Percentiles rank a stretch among this genome's conserved stretches.
These are phyloP conservation scores for Herpomyces periplanetae DNA, from an alignment of 2,329 filamentous ascomycete species.

Conservation along the genomic window DNA sequence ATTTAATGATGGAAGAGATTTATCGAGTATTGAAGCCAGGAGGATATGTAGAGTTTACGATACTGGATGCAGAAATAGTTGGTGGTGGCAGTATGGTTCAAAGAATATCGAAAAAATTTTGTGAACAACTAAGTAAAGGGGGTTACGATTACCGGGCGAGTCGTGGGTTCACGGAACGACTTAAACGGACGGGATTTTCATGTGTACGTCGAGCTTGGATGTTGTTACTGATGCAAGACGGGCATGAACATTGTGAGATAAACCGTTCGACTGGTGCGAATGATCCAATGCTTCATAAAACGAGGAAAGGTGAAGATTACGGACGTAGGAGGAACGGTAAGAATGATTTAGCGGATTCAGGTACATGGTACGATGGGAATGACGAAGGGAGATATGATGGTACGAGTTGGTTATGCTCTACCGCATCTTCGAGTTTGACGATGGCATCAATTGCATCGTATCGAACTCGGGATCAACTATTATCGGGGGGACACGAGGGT, in stretches of 20 bases:
- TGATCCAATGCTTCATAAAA: too few relatives aligned
- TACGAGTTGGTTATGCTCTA: too few relatives aligned
- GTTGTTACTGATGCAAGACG: slow-evolving; percentile 52
- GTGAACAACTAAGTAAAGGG: slow-evolving; percentile 48
- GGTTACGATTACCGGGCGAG: slow-evolving; percentile 63
- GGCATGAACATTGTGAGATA: too few relatives aligned
- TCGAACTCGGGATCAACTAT: too few relatives aligned
- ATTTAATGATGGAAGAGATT: too few relatives aligned
- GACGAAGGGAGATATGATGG: not conserved
- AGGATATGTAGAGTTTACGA: slow-evolving; percentile 57
- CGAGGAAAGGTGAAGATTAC: too few relatives aligned
- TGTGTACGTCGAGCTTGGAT: slow-evolving; percentile 53
- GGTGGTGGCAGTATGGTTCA: slow-evolving; percentile 40
- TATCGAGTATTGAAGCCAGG: slow-evolving; percentile 29
- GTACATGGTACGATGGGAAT: not conserved
- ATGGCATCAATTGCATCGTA: too few relatives aligned
- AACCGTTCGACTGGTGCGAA: too few relatives aligned
- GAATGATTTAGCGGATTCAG: too few relatives aligned
- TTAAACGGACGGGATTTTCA: slow-evolving; percentile 35
- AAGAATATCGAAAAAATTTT: slow-evolving; percentile 62
- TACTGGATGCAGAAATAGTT: slow-evolving; percentile 64
- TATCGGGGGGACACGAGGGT: too few relatives aligned
- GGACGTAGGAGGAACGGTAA: too few relatives aligned
- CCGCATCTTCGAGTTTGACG: too few relatives aligned
- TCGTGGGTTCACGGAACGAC: slow-evolving; percentile 32